Conservation (phyloP, 2,329 filamentous ascomycete species). For the Diaporthe citriasiana region DNA sequence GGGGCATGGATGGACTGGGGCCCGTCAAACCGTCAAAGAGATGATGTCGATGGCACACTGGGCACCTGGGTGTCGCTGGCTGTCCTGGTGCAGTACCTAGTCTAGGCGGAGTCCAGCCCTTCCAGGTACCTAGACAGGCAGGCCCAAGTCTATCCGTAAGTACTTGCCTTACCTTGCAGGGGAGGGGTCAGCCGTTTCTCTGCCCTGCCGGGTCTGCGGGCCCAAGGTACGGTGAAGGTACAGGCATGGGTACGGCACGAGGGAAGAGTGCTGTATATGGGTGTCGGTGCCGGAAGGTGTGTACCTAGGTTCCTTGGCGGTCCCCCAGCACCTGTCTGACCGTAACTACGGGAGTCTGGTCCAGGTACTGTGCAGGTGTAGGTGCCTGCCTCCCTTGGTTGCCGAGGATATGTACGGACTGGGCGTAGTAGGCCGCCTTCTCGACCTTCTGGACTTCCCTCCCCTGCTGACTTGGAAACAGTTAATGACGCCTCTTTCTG, state of each 20-base stretch:
- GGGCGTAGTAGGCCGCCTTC: constrained; percentile 5
- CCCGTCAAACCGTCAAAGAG: constrained; percentile 20
- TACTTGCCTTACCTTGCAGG: constrained; percentile 11
- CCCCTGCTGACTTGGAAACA: constrained; percentile 32
- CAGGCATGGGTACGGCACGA: constrained; percentile 1
- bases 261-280: constrained; percentile 11
- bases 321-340: constrained; percentile 18
- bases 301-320: constrained; percentile 12
- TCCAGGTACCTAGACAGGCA: not conserved
- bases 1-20: constrained; percentile 5
- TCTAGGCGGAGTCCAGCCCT: not conserved
- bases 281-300: constrained; percentile 9
- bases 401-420: constrained; percentile 15
- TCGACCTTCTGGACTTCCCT: not conserved
- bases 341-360: constrained; percentile 13
- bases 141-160: not conserved
- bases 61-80: constrained; percentile 13
- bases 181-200: constrained; percentile 28
- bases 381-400: constrained; percentile 17
- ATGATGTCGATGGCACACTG: constrained; percentile 35
- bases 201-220: constrained; percentile 24
- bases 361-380: constrained; percentile 12
- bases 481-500: constrained; percentile 13
- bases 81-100: constrained; percentile 9
- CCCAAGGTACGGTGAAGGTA: constrained; percentile 20